Evolutionary conservation across 345 rosid genomes (phyloP).

Genomic region (Hibiscus syriacus): DNA sequence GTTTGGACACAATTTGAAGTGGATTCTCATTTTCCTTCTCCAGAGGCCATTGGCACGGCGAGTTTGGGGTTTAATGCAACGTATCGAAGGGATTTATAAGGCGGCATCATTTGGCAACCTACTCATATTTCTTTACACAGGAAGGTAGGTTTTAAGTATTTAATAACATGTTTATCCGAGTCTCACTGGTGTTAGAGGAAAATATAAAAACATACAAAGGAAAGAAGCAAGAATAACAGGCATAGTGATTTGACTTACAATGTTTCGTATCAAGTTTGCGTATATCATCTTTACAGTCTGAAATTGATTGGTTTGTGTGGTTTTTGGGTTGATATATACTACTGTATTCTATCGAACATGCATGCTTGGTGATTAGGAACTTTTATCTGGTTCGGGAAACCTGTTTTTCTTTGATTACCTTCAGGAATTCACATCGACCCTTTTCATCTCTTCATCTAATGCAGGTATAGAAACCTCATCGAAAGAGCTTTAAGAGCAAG

Average conservation of each 20-base stretch:
- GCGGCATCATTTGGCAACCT: conserved; percentile 90
- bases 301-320: not conserved
- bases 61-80: conserved; percentile 73
- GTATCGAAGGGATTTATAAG: conserved; percentile 83
- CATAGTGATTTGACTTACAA: not conserved
- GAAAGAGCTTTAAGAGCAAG: conserved; percentile 88
- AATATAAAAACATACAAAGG: not conserved
- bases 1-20: not conserved
- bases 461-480: conserved; percentile 86
- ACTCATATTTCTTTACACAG: conserved; percentile 79
- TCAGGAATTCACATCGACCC: not conserved
- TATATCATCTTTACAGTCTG: not conserved
- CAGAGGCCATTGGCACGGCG: conserved; percentile 90
- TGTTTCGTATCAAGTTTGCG: not conserved
- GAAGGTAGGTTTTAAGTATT: conserved; percentile 45
- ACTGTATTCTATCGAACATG: not conserved
- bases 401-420: not conserved
- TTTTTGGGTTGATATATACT: not conserved
- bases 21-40: conserved; percentile 6
- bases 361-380: not conserved
- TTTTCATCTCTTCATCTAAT: conserved; percentile 14
- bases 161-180: not conserved
- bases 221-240: not conserved
- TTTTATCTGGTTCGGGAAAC: not conserved
- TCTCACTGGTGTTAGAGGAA: not conserved